Conservation (phyloP, 371 early-diverging fungal genomes). For the Neoconidiobolus thromboides region DNA sequence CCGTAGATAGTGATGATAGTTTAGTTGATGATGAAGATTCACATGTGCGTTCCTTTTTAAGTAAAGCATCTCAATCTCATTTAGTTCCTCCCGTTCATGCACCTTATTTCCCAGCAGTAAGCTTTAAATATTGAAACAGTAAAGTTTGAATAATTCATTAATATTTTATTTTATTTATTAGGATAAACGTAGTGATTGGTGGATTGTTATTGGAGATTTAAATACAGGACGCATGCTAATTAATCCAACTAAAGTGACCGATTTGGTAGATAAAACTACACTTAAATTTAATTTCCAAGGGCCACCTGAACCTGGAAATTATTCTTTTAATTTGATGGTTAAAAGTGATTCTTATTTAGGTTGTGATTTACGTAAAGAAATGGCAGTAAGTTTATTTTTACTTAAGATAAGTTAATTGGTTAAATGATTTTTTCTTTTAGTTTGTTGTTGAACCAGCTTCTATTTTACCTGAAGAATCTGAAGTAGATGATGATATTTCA, state of each 20-base stretch:
- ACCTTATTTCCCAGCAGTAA: slow-evolving; percentile 35
- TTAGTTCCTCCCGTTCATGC: slow-evolving; percentile 25
- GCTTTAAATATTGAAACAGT: not conserved
- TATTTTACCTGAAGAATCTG: slow-evolving; percentile 44
- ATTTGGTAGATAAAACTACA: slow-evolving; percentile 40
- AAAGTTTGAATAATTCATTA: no score
- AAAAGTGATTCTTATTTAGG: slow-evolving; percentile 80
- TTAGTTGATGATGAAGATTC: slow-evolving; percentile 6
- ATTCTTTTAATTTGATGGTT: slow-evolving; percentile 61
- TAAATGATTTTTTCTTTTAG: slow-evolving; percentile 5
- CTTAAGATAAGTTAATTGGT: no score
- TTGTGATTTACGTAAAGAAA: slow-evolving; percentile 51
- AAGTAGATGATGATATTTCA: slow-evolving; percentile 80
- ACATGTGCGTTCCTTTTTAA: not conserved
- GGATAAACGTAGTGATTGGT: slow-evolving; percentile 77
- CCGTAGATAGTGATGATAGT: not conserved
- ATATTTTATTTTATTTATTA: not conserved
- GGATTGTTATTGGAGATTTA: slow-evolving; percentile 75
- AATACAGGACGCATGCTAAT: slow-evolving; percentile 64
- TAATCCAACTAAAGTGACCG: slow-evolving; percentile 54
- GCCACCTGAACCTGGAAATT: slow-evolving; percentile 67
- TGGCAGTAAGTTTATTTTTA: slow-evolving; percentile 30
- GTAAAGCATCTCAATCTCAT: slow-evolving; percentile 3
- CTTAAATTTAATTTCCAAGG: slow-evolving; percentile 83
- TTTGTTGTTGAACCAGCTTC: slow-evolving; percentile 38